These are phyloP conservation scores for Choanephora cucurbitarum DNA, from an alignment of 371 early-diverging fungal genomes.

Conservation along the genomic window DNA sequence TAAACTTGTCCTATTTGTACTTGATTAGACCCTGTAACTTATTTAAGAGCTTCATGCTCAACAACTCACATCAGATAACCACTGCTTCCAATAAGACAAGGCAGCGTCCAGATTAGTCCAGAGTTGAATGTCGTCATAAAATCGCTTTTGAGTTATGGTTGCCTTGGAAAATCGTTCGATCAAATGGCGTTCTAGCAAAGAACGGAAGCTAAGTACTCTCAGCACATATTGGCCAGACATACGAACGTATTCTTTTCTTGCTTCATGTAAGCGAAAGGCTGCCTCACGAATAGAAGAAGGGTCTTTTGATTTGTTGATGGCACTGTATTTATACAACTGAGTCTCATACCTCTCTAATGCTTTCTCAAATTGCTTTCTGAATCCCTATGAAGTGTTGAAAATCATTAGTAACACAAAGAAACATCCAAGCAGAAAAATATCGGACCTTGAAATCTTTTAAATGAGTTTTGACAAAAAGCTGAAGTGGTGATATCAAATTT, in stretches of 20 bases:
- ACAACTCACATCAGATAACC: conserved; percentile 32
- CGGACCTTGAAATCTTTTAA: conserved; percentile 58
- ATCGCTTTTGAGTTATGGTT: conserved; percentile 24
- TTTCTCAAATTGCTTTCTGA: conserved; percentile 52
- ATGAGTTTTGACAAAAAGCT: conserved; percentile 60
- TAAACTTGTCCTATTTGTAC: conserved; percentile 29
- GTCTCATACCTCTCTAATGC: conserved; percentile 60
- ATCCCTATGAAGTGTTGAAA: conserved; percentile 29
- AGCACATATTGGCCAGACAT: conserved; percentile 37
- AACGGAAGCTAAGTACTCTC: conserved; percentile 27
- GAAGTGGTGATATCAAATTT: conserved; percentile 52
- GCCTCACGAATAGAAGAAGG: conserved; percentile 63
- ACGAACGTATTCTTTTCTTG: conserved; percentile 59
- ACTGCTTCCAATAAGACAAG: conserved; percentile 28
- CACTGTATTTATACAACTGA: conserved; percentile 56
- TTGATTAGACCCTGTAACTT: too few relatives aligned
- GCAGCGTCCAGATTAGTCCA: conserved; percentile 30
- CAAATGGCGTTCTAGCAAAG: conserved; percentile 26
- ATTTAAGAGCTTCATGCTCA: too few relatives aligned
- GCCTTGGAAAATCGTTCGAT: conserved; percentile 29
- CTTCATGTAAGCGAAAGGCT: conserved; percentile 62
- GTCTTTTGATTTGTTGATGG: conserved; percentile 59
- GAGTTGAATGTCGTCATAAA: conserved; percentile 22
- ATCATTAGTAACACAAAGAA: too few relatives aligned
- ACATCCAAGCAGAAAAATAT: background rate